Evolutionary conservation across 306 rosid genomes (phyloP), one percentile per base, ranked within the genome.

Genomic region (Ormosia emarginata): DNA sequence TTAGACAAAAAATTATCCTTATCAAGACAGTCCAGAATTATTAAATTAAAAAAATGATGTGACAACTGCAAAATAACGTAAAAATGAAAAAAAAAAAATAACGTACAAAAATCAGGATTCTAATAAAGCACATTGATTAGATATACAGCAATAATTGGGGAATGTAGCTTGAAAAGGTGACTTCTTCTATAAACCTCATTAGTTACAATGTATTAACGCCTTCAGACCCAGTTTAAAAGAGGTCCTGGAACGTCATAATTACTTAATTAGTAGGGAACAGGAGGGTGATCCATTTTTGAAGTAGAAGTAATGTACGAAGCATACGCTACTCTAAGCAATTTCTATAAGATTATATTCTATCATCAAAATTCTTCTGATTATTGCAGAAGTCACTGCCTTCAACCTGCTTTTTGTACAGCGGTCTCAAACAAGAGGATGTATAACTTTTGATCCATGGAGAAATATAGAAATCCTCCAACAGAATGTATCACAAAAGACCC

Each of bases 401-500:
- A 93, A 71, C 84, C 93, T 53, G 97, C 97, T 86, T 92, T 96
- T 85, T 91, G 97, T 82, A 95, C 98, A 10, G 92, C 79, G 30
- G 99, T 95, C 87, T 95, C 93, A 72, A 95, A 95, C 83, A 95
- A 82, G 70, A 95, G 97, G 88, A 95, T 80, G 80, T 92, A 92
- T 81, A 93, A 57, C 86, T 93, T 95, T 79, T 93, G 91, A 89
- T 93, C 99, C 94, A 93, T 82, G 43, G 99, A 90, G 85, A 95
- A 93, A 87, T 95, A 95, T 75, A 95, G 87, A 80, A 95, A 95
- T 12, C 98, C 97, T 58, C 98, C 97, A 37, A 88, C 96, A 0
- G 98, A 95, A 88, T 95, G 98, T 2, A 98, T 95, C 67, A 95
- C 99, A 86, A 90, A 95, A 24, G 99, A 95, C 66, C 99, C 99